These are phyloP conservation scores for Isatis tinctoria DNA, from an alignment of 345 rosid genomes.

Conservation along the genomic window DNA sequence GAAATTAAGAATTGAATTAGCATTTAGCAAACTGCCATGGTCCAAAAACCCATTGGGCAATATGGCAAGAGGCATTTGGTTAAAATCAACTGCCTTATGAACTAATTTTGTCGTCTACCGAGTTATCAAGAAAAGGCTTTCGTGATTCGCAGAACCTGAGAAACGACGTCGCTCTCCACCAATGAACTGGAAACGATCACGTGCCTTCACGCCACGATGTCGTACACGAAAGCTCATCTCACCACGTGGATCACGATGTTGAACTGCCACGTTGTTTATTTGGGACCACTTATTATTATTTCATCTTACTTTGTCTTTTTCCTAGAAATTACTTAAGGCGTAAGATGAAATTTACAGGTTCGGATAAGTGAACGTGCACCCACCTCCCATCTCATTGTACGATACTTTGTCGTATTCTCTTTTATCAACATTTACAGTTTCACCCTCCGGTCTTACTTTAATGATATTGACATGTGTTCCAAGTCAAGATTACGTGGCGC, in stretches of 20 bases:
- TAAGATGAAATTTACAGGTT: neutral
- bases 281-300: neutral
- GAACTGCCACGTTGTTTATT: neutral
- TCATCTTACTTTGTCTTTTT: conserved; percentile 3
- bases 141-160: neutral
- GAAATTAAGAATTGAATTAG: too few relatives aligned
- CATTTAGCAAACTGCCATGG: too few relatives aligned
- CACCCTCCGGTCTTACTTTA: neutral
- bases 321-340: neutral
- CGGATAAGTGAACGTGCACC: neutral
- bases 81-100: too few relatives aligned
- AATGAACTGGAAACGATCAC: conserved; percentile 19
- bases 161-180: conserved; percentile 25
- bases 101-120: neutral
- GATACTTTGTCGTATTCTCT: conserved; percentile 1
- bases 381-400: conserved; percentile 23
- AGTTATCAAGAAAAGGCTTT: neutral
- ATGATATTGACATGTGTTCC: neutral
- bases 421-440: neutral
- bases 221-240: conserved; percentile 30
- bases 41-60: too few relatives aligned
- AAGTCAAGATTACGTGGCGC: neutral
- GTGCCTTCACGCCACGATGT: conserved; percentile 29
- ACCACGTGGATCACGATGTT: conserved; percentile 14
- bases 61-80: too few relatives aligned